Percentiles rank a stretch among this genome's conserved stretches.
phyloP scores from a whole-genome alignment of 495 filamentous ascomycete genomes.

The Aspergillus baeticus region DNA sequence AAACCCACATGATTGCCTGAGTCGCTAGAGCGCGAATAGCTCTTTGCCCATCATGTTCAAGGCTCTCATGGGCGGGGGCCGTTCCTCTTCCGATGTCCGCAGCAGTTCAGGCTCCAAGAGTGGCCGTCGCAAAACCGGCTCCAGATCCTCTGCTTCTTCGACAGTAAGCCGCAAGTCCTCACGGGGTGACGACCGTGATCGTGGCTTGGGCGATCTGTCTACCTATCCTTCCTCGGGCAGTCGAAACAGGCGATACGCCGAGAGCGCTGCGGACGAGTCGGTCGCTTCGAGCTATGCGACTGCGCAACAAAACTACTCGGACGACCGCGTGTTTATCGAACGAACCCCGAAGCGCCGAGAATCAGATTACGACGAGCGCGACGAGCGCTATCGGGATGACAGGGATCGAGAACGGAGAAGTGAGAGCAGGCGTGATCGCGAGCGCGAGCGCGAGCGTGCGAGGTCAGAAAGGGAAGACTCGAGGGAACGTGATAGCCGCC shows the following conservation, averaged over 20 bases:
- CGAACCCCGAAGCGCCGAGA: constrained; percentile 33
- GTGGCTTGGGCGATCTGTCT: constrained; percentile 42
- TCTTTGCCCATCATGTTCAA: constrained; percentile 46
- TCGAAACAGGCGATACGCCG: constrained; percentile 33
- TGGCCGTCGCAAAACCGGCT: constrained; percentile 34
- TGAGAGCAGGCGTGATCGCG: constrained; percentile 31
- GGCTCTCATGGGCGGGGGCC: constrained; percentile 45
- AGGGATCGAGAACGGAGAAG: constrained; percentile 33
- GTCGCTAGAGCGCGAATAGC: constrained; percentile 19
- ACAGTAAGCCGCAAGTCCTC: constrained; percentile 49
- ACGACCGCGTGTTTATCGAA: constrained; percentile 31
- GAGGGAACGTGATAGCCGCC: constrained; percentile 28
- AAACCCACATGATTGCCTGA: constrained; percentile 36
- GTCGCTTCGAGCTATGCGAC: constrained; percentile 56
- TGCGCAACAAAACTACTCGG: constrained; percentile 39
- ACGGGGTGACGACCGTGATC: constrained; percentile 56
- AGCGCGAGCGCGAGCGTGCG: constrained; percentile 34
- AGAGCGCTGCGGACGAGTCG: constrained; percentile 44
- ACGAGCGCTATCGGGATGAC: constrained; percentile 20
- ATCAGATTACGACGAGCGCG: constrained; percentile 19
- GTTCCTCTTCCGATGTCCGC: constrained; percentile 39
- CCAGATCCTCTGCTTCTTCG: constrained; percentile 29
- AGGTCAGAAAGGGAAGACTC: constrained; percentile 25
- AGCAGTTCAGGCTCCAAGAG: constrained; percentile 35
- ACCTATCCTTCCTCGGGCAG: constrained; percentile 37